Evolutionary conservation across 2,329 filamentous ascomycete genomes (phyloP).

Genomic region (Madurella fahalii): DNA sequence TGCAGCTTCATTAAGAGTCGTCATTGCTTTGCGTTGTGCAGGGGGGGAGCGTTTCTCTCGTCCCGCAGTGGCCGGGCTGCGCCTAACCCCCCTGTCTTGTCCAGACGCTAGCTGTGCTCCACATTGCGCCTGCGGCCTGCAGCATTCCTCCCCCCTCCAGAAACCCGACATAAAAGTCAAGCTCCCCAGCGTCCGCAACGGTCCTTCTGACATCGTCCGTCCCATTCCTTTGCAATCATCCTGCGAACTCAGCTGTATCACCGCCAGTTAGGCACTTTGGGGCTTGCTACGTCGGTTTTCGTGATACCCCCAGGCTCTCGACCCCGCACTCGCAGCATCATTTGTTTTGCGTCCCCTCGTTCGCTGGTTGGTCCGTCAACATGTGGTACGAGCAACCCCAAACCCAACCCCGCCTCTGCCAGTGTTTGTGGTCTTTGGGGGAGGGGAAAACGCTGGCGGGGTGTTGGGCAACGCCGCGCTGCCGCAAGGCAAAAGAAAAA

Average conservation of each 20-base stretch:
- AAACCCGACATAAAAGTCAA: conserved; percentile 24
- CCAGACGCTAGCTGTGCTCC: conserved; percentile 12
- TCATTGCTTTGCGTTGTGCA: conserved; percentile 8
- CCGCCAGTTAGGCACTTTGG: conserved; percentile 10
- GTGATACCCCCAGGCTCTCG: conserved; percentile 16
- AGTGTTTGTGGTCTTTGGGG: neutral
- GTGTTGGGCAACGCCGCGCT: neutral
- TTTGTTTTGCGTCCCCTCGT: conserved; percentile 13
- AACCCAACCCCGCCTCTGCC: conserved; percentile 14
- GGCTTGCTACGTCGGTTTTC: conserved; percentile 12
- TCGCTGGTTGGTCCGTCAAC: conserved; percentile 29
- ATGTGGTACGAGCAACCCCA: conserved; percentile 32
- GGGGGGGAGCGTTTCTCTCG: too few species aligned
- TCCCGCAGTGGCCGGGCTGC: conserved; percentile 7
- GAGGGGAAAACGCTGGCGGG: neutral
- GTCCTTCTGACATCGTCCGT: conserved; percentile 12
- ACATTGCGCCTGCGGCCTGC: conserved; percentile 19
- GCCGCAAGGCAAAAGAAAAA: neutral
- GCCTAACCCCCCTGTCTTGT: conserved; percentile 18
- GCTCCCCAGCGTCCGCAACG: conserved; percentile 19
- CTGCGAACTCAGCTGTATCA: conserved; percentile 4
- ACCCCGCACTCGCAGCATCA: conserved; percentile 4
- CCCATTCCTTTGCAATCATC: conserved; percentile 12
- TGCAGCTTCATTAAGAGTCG: conserved; percentile 6
- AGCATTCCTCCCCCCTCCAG: conserved; percentile 19